Percentiles rank a stretch among this genome's conserved stretches.
Conservation (phyloP, 805 yeast species). For the Yarrowia sp. region DNA sequence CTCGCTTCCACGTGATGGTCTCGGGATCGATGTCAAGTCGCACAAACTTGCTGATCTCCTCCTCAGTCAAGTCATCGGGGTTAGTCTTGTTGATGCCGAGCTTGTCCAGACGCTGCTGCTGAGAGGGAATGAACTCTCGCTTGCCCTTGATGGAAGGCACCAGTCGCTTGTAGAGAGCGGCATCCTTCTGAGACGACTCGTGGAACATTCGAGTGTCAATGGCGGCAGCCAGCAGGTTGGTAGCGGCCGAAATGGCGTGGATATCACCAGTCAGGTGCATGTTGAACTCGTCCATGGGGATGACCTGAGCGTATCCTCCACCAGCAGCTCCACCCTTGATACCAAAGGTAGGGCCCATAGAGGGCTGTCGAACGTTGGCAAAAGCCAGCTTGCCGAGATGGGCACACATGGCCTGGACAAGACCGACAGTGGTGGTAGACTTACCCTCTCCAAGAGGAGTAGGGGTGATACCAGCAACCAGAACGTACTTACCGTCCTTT, state of each 20-base stretch:
- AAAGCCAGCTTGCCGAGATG: constrained; percentile 77
- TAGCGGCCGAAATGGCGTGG: constrained; percentile 93
- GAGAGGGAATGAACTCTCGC: constrained; percentile 73
- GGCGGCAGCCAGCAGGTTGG: constrained; percentile 92
- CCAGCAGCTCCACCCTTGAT: constrained; percentile 99
- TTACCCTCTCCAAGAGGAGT: constrained; percentile 98
- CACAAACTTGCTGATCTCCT: constrained; percentile 71
- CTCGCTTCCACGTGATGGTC: constrained; percentile 88
- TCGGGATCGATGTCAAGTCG: constrained; percentile 86
- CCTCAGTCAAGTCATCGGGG: constrained; percentile 75
- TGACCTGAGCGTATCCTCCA: constrained; percentile 96
- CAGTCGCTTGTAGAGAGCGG: constrained; percentile 76
- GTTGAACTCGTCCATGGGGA: constrained; percentile 98
- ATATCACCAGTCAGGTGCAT: constrained; percentile 97
- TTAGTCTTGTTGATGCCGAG: constrained; percentile 79
- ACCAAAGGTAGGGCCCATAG: constrained; percentile 99
- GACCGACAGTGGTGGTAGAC: constrained; percentile 92
- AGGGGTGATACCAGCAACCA: constrained; percentile 97
- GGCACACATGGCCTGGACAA: constrained; percentile 96
- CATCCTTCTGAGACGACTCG: constrained; percentile 80
- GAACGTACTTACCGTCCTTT: constrained; percentile 78
- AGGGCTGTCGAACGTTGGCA: constrained; percentile 96
- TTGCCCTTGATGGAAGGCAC: constrained; percentile 83
- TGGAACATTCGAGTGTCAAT: constrained; percentile 97
- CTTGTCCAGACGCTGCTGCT: constrained; percentile 71